phyloP scores from a whole-genome alignment of 2,329 filamentous ascomycete species.

The Fusarium ambrosium region DNA sequence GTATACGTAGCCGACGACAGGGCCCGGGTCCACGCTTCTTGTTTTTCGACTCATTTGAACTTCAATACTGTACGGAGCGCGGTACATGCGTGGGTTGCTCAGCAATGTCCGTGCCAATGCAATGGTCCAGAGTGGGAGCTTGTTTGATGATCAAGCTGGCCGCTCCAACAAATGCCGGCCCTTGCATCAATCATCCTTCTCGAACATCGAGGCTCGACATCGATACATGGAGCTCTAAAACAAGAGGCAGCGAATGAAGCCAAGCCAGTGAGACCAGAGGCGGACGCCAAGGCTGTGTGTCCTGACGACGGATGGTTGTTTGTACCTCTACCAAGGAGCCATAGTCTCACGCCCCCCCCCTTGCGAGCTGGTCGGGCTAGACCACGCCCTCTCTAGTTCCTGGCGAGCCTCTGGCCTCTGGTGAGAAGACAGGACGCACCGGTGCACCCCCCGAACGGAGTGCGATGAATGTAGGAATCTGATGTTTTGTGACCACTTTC shows the following conservation, averaged over 20 bases:
- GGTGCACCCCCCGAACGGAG: conserved; percentile 34
- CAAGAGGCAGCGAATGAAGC: conserved; percentile 22
- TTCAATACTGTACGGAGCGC: conserved; percentile 23
- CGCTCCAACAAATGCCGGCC: conserved; percentile 1
- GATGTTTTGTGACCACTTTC: conserved; percentile 41
- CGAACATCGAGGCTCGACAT: conserved; percentile 25
- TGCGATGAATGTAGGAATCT: conserved; percentile 37
- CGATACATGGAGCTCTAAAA: conserved; percentile 4
- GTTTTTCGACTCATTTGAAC: conserved; percentile 33
- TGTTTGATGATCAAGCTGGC: neutral
- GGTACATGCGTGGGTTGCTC: conserved; percentile 16
- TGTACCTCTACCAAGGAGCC: conserved; percentile 30
- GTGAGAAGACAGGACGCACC: conserved; percentile 13
- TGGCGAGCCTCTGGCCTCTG: conserved; percentile 21
- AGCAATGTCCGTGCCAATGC: conserved; percentile 27
- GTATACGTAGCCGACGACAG: conserved; percentile 40
- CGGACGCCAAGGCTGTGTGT: conserved; percentile 37
- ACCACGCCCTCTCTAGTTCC: conserved; percentile 33
- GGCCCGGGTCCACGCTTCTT: conserved; percentile 37
- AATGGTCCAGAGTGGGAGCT: neutral
- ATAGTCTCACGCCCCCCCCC: conserved; percentile 29
- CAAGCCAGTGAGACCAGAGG: conserved; percentile 21
- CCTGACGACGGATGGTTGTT: conserved; percentile 24
- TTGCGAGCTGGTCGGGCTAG: conserved; percentile 29
- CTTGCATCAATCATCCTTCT: conserved; percentile 33